Conservation (phyloP, 2,329 filamentous ascomycete genomes). For the Coniella lustricola region DNA sequence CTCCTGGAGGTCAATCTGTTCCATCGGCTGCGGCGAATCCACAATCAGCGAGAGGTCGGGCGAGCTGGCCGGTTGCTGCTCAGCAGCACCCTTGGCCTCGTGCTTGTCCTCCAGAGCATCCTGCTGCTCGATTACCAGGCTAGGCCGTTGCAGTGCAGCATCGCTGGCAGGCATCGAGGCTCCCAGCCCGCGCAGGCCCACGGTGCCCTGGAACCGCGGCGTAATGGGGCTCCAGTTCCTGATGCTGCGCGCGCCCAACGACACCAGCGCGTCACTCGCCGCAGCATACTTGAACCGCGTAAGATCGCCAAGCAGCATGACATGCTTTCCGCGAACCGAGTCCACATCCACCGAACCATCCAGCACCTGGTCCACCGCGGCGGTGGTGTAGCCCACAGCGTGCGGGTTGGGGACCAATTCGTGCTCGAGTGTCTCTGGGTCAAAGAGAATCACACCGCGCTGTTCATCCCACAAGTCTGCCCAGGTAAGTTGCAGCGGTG, state of each 20-base stretch:
- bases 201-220: conserved; percentile 9
- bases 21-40: not conserved
- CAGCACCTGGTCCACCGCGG: conserved; percentile 20
- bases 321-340: conserved; percentile 22
- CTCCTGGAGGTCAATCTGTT: not conserved
- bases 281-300: conserved; percentile 21
- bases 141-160: not conserved
- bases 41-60: not conserved
- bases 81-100: not conserved
- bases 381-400: conserved; percentile 22
- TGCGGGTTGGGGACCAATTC: conserved; percentile 24
- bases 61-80: not conserved
- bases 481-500: conserved; percentile 28
- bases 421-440: conserved; percentile 24
- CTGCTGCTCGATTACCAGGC: not conserved
- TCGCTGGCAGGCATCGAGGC: conserved; percentile 20
- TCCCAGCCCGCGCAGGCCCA: conserved; percentile 12
- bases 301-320: conserved; percentile 25
- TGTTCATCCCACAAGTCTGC: conserved; percentile 24
- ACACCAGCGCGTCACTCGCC: conserved; percentile 23
- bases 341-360: conserved; percentile 15
- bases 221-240: conserved; percentile 21
- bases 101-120: not conserved
- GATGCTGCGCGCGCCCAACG: conserved; percentile 23
- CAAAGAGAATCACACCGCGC: conserved; percentile 24